These are phyloP conservation scores for Colletotrichum plurivorum DNA, from an alignment of 2,329 filamentous ascomycete species.

Conservation along the genomic window DNA sequence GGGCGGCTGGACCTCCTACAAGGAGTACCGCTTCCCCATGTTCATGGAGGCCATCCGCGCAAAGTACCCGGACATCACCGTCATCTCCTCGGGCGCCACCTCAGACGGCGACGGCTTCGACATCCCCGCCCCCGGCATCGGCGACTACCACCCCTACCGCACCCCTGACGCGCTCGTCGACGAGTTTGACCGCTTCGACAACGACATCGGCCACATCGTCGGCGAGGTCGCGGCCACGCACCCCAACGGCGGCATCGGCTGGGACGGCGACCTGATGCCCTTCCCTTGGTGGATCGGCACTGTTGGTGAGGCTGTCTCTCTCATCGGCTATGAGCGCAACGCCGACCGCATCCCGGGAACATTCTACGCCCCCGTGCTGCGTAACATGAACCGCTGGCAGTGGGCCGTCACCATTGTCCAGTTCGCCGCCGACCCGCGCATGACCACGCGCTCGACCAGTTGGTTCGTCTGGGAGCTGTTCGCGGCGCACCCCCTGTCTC, in stretches of 20 bases:
- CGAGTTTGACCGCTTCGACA: constrained; percentile 68
- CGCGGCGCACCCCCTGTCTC: constrained; percentile 59
- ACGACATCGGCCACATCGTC: constrained; percentile 55
- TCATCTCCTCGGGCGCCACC: constrained; percentile 65
- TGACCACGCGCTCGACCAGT: constrained; percentile 65
- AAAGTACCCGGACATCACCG: constrained; percentile 69
- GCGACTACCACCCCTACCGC: constrained; percentile 67
- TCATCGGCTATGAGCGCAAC: constrained; percentile 77
- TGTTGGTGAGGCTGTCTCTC: constrained; percentile 75
- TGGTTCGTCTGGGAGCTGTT: constrained; percentile 66
- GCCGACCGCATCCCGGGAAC: constrained; percentile 69
- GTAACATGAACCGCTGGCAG: constrained; percentile 65
- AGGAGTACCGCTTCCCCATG: constrained; percentile 69
- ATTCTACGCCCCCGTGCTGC: constrained; percentile 65
- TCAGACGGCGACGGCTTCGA: constrained; percentile 61
- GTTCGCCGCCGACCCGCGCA: constrained; percentile 61
- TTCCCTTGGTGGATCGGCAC: constrained; percentile 72
- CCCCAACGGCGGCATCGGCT: constrained; percentile 65
- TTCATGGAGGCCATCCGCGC: constrained; percentile 72
- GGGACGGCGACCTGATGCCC: constrained; percentile 58
- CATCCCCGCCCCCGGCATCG: constrained; percentile 58
- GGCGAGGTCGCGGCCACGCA: constrained; percentile 69
- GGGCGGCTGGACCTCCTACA: constrained; percentile 61
- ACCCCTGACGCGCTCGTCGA: constrained; percentile 65
- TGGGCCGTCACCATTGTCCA: constrained; percentile 67